phyloP scores from a whole-genome alignment of 805 yeast species.

The Yamadazyma philogaea region DNA sequence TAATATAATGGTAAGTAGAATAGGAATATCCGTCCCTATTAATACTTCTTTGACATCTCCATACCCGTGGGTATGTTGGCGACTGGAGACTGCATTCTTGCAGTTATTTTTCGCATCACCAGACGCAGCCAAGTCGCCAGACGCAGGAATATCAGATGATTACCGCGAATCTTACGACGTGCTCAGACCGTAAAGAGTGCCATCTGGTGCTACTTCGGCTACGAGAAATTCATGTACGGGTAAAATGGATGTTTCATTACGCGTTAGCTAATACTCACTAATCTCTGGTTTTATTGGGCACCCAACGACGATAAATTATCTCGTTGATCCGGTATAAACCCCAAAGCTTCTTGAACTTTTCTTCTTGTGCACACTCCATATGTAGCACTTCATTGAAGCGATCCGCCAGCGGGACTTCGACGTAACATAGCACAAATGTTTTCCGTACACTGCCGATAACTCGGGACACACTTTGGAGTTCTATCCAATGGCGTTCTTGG shows the following conservation, averaged over 20 bases:
- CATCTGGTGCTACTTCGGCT: too few species aligned
- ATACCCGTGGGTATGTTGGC: background rate
- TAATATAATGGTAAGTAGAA: background rate
- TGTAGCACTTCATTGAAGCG: constrained; percentile 20
- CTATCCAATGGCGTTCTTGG: constrained; percentile 46
- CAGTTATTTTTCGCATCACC: constrained; percentile 2
- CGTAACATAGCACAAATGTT: constrained; percentile 65
- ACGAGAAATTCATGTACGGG: too few species aligned
- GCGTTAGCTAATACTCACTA: constrained; percentile 23
- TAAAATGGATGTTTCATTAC: too few species aligned
- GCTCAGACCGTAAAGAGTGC: too few species aligned
- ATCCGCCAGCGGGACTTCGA: constrained; percentile 49
- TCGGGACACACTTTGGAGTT: constrained; percentile 61
- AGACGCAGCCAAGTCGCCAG: background rate
- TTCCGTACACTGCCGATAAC: constrained; percentile 88
- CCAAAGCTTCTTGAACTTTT: constrained; percentile 29
- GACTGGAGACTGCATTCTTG: constrained; percentile 3
- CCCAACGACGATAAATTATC: constrained; percentile 75
- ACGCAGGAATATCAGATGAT: background rate
- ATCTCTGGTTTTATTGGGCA: constrained; percentile 80
- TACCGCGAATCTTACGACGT: background rate
- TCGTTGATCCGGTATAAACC: constrained; percentile 56
- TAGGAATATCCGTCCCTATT: background rate
- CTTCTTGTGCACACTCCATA: constrained; percentile 13
- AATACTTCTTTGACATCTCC: background rate